Evolutionary conservation across 2,329 filamentous ascomycete genomes (phyloP).

Genomic region (Diaporthe citrichinensis): DNA sequence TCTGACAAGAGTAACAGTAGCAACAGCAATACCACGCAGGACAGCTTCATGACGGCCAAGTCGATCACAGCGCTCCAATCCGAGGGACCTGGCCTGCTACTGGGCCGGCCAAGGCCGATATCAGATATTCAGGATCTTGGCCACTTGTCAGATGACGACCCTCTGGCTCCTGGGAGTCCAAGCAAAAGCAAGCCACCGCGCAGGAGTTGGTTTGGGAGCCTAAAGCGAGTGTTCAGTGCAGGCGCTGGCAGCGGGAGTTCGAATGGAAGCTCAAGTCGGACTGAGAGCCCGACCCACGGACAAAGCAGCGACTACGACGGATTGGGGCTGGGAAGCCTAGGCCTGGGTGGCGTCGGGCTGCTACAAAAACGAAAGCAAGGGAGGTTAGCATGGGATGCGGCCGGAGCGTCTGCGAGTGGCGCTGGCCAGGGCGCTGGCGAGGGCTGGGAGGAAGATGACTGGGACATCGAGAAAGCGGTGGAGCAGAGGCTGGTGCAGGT

Average conservation of each 20-base stretch:
- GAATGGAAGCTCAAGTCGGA: constrained; percentile 41
- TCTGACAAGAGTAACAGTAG: constrained; percentile 56
- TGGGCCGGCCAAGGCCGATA: constrained; percentile 47
- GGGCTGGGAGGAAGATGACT: constrained; percentile 74
- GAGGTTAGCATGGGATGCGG: constrained; percentile 61
- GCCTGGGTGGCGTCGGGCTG: constrained; percentile 50
- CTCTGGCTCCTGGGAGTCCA: constrained; percentile 62
- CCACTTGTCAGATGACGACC: constrained; percentile 50
- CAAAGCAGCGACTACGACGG: constrained; percentile 61
- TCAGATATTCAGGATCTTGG: constrained; percentile 38
- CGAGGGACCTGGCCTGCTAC: constrained; percentile 65
- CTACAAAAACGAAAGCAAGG: constrained; percentile 69
- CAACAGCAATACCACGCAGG: constrained; percentile 51
- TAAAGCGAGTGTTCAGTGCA: constrained; percentile 74
- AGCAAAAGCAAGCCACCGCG: constrained; percentile 69
- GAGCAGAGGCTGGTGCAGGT: constrained; percentile 81
- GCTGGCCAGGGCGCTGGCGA: constrained; percentile 51
- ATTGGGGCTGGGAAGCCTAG: constrained; percentile 56
- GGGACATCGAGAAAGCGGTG: constrained; percentile 82
- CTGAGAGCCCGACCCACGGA: constrained; percentile 49
- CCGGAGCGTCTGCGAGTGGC: constrained; percentile 51
- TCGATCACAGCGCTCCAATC: constrained; percentile 66
- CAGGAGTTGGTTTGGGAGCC: constrained; percentile 77
- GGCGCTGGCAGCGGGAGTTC: constrained; percentile 51
- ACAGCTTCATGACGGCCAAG: constrained; percentile 65